Evolutionary conservation across 495 filamentous ascomycete genomes (phyloP).

Genomic region (Aspergillus saccharolyticus): DNA sequence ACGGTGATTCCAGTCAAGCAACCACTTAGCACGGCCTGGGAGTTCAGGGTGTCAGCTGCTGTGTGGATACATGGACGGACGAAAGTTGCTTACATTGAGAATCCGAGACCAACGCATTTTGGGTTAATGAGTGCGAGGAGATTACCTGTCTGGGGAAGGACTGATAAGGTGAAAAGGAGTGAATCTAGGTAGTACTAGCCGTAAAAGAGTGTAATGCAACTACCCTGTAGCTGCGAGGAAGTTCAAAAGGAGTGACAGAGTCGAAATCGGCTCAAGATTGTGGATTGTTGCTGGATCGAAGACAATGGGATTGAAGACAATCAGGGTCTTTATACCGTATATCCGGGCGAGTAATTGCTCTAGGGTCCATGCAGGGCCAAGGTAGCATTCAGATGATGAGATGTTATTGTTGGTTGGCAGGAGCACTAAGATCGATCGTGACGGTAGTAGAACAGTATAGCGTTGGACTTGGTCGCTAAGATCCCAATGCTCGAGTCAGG

Average conservation of each 20-base stretch:
- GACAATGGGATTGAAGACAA: not conserved
- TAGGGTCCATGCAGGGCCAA: too few relatives aligned
- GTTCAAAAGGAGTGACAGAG: not conserved
- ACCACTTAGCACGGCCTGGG: not conserved
- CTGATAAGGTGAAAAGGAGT: not conserved
- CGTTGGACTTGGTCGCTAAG: too few relatives aligned
- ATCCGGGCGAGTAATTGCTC: too few relatives aligned
- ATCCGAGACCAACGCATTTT: slow-evolving; percentile 3
- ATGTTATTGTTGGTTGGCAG: not conserved
- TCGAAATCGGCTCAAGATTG: not conserved
- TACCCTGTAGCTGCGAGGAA: slow-evolving; percentile 1
- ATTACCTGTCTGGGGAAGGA: not conserved
- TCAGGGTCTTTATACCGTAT: not conserved
- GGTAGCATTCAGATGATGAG: not conserved
- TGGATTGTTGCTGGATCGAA: not conserved
- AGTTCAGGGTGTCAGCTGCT: not conserved
- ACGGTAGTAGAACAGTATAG: too few relatives aligned
- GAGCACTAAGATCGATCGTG: not conserved
- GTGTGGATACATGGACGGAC: too few relatives aligned
- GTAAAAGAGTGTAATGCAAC: not conserved
- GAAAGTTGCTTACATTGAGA: not conserved
- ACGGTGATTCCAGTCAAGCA: not conserved
- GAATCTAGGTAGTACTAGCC: not conserved
- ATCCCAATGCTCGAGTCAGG: too few relatives aligned
- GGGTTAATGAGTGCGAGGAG: too few relatives aligned